These are phyloP conservation scores for Solanum chilense DNA, from an alignment of 257 asterid genomes.

Conservation along the genomic window DNA sequence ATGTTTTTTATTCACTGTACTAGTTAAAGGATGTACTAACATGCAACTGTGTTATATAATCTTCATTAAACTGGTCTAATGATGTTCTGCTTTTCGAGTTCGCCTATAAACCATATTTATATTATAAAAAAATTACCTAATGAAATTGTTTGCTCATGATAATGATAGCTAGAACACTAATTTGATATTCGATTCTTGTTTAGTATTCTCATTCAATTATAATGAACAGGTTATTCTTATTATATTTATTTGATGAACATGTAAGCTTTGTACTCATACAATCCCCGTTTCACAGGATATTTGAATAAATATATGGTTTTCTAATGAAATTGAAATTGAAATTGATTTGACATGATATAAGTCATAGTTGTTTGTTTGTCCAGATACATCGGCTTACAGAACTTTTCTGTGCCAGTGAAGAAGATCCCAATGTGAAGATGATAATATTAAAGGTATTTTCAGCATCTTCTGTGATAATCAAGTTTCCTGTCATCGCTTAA, in stretches of 20 bases:
- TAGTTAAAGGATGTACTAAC: not conserved
- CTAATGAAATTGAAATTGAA: not conserved
- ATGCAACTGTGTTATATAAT: not conserved
- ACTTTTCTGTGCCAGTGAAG: slow-evolving; percentile 38
- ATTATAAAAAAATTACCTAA: too few species aligned
- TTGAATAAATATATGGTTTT: not conserved
- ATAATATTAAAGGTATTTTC: slow-evolving; percentile 60
- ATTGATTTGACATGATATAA: not conserved
- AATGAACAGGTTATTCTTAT: not conserved
- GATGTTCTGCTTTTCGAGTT: not conserved
- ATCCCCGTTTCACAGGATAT: not conserved
- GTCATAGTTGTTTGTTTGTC: not conserved
- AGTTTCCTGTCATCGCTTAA: not conserved
- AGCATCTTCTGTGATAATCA: not conserved
- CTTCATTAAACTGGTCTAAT: not conserved
- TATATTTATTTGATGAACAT: too few species aligned
- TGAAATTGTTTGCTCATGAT: not conserved
- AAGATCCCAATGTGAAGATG: slow-evolving; percentile 53
- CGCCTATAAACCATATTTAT: not conserved
- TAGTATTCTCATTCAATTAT: not conserved
- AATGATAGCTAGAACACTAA: not conserved
- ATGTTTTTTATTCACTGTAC: not conserved
- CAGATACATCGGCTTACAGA: slow-evolving; percentile 62
- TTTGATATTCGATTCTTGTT: not conserved
- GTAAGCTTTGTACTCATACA: not conserved